Conservation (phyloP, 139 green algal genomes). For the Coccomyxa sp. region DNA sequence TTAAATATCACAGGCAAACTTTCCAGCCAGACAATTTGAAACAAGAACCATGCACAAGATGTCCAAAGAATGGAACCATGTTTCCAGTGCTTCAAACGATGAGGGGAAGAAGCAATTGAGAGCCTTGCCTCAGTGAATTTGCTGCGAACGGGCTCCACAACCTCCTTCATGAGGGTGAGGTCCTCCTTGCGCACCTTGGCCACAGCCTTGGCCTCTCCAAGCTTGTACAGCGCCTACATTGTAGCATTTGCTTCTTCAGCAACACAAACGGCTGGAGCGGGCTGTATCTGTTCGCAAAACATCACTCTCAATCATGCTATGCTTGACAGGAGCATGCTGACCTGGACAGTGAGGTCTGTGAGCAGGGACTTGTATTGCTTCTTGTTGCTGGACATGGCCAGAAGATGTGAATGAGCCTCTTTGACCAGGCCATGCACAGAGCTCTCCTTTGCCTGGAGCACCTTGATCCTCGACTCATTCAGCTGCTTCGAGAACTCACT, state of each 20-base stretch:
- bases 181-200: slow-evolving; percentile 74
- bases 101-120: no score
- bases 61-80: no score
- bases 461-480: slow-evolving; percentile 87
- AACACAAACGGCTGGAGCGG: no score
- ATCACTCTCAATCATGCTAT: no score
- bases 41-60: no score
- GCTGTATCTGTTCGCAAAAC: no score
- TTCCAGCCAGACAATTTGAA: no score
- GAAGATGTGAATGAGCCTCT: slow-evolving; percentile 58
- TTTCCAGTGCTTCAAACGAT: no score
- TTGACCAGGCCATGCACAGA: slow-evolving; percentile 65
- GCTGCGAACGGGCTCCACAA: slow-evolving; percentile 12
- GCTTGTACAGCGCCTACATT: slow-evolving; percentile 68
- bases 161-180: slow-evolving; percentile 49
- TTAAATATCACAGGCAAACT: no score
- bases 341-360: slow-evolving; percentile 83
- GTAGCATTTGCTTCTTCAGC: no score
- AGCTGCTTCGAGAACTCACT: slow-evolving; percentile 96
- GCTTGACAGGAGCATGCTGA: slow-evolving; percentile 10
- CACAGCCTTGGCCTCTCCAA: slow-evolving; percentile 57
- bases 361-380: slow-evolving; percentile 80
- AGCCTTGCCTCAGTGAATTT: slow-evolving; percentile 21
- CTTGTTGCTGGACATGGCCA: slow-evolving; percentile 53
- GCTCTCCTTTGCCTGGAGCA: slow-evolving; percentile 86